A percentile compares a stretch with the other conserved stretches of the same genome.
Evolutionary conservation across 495 filamentous ascomycete species (phyloP).

Genomic region (Lasiosphaeria hispida): DNA sequence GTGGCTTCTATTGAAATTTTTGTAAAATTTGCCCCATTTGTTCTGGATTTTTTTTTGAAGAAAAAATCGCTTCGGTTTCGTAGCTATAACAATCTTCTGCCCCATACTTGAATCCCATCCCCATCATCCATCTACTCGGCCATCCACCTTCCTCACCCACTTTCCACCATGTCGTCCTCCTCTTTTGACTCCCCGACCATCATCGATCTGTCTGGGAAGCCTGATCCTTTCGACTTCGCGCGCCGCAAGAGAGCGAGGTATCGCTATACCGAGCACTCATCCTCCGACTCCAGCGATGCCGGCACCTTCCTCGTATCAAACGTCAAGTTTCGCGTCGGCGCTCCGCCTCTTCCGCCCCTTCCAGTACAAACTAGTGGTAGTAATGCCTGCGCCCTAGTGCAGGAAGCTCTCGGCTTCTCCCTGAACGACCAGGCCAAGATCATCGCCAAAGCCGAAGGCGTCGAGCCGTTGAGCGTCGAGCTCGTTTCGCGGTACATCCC

Average conservation of each 20-base stretch:
- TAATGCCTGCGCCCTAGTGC: not conserved
- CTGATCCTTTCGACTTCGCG: too few species aligned
- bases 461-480: not conserved
- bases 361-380: not conserved
- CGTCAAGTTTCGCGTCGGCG: conserved; percentile 1
- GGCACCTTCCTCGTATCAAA: conserved; percentile 2
- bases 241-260: not conserved
- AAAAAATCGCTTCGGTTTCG: too few species aligned
- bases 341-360: not conserved
- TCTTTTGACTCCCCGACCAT: too few species aligned
- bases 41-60: too few species aligned
- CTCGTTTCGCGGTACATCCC: not conserved
- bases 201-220: too few species aligned
- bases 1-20: too few species aligned
- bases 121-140: too few species aligned
- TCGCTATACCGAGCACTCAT: not conserved
- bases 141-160: too few species aligned
- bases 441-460: conserved; percentile 2
- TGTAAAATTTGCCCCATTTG: too few species aligned
- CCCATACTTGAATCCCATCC: too few species aligned
- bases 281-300: conserved; percentile 2
- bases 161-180: too few species aligned
- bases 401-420: not conserved
- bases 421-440: not conserved
- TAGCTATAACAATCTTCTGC: too few species aligned